phyloP scores from a whole-genome alignment of 768 basidiomycete genomes.

The Leucogyrophana mollusca region DNA sequence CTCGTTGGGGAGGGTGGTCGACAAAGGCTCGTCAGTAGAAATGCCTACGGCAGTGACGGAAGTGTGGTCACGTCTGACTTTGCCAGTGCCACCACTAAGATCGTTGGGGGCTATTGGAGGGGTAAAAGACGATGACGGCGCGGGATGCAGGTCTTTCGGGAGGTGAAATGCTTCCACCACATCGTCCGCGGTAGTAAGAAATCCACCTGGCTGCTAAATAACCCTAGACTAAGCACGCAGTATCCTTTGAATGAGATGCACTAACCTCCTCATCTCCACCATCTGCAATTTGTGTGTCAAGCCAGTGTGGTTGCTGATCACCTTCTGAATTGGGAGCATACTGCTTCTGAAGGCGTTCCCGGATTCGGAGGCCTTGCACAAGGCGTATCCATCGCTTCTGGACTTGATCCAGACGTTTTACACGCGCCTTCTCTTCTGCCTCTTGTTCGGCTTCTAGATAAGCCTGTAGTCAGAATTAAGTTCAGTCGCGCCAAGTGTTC shows the following conservation, averaged over 20 bases:
- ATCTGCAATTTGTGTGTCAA: constrained; percentile 16
- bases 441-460: constrained; percentile 80
- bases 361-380: constrained; percentile 84
- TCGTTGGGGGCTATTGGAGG: constrained; percentile 26
- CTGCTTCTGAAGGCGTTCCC: constrained; percentile 77
- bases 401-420: constrained; percentile 74
- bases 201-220: constrained; percentile 46
- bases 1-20: constrained; percentile 16
- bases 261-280: constrained; percentile 21
- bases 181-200: constrained; percentile 66
- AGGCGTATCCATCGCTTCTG: constrained; percentile 88
- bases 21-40: constrained; percentile 10
- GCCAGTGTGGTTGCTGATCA: constrained; percentile 10
- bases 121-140: constrained; percentile 8
- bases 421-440: constrained; percentile 72
- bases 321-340: constrained; percentile 42
- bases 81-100: constrained; percentile 30
- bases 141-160: constrained; percentile 50
- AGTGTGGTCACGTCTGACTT: constrained; percentile 10
- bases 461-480: constrained; percentile 50
- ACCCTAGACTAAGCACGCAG: background rate
- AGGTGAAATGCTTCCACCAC: constrained; percentile 73
- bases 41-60: background rate
- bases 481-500: background rate
- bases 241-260: constrained; percentile 11